Evolutionary conservation across 371 early-diverging fungal genomes (phyloP), one percentile per base, ranked within the genome.

Genomic region (Batkoa obscura): DNA sequence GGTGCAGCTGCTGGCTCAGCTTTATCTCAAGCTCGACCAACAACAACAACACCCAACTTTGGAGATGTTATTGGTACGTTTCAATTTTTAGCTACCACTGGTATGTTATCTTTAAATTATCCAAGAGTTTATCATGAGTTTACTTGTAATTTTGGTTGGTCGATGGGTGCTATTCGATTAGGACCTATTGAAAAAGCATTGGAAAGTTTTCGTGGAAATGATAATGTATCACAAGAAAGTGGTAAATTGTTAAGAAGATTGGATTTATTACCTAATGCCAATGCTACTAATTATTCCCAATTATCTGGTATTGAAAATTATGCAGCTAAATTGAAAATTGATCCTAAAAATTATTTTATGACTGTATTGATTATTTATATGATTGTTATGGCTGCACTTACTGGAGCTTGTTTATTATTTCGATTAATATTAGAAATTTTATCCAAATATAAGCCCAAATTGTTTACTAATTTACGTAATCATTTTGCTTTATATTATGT

Each of bases 401-500:
- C 50, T 4, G 10, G 12, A 4, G 10, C 34, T 12, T 17, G 17
- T 10, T n/a, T 50, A 10, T 6, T 50, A 4, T 30, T 50, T 4
- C 3, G 50, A 31, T n/a, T 50, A n/a, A 34, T 50, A 5, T 50
- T 50, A 34, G 50, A 50, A 35, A 3, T 50, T 32, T 32, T 50
- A 10, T 10, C 32, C 8, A 50, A 3, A 34, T 50, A 50, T 32
- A 31, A 35, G 50, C 50, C 50, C 6, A 50, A 31, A 9, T 35
- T 50, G n/a, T 66, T 63, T 15, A 59, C 58, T 36, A 62, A 61
- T 36, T 51, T 66, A 0, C 61, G 66, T 1, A 55, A 60, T 2
- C 54, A 64, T 6, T 66, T 62, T 41, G 41, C 49, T 9, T 50
- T 57, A n/a, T 60, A 66, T 50, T 66, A 64, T 43, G 54, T 55